These are phyloP conservation scores for Penicillium verrucosum DNA, from an alignment of 2,329 filamentous ascomycete genomes.

Conservation along the genomic window DNA sequence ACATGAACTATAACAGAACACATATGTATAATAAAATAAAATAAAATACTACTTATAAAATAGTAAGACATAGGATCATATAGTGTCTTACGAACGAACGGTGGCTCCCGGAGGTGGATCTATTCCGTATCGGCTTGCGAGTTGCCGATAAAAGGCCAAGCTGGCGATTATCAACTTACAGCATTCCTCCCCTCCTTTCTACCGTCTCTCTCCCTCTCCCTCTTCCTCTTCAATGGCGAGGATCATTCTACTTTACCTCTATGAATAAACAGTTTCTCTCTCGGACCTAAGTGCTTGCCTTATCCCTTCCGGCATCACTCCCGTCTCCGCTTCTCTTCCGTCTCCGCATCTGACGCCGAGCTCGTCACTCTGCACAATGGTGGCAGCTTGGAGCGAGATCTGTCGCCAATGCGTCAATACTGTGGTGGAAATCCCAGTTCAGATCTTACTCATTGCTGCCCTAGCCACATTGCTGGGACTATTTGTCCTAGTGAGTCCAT, in stretches of 20 bases:
- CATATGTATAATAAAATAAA: background rate
- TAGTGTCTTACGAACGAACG: background rate
- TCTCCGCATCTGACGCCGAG: constrained; percentile 4
- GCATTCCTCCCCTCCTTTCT: constrained; percentile 5
- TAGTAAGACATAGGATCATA: background rate
- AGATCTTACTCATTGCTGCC: constrained; percentile 29
- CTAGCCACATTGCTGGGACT: constrained; percentile 31
- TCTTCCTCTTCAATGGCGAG: constrained; percentile 1
- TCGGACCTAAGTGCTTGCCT: constrained; percentile 12
- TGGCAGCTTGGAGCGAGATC: constrained; percentile 25
- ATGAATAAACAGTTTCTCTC: constrained; percentile 2
- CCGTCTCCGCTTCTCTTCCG: constrained; percentile 8
- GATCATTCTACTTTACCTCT: background rate
- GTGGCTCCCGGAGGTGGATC: constrained; percentile 14
- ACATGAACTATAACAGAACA: background rate
- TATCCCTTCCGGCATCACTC: constrained; percentile 12
- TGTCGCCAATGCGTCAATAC: constrained; percentile 35
- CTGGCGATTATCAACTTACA: constrained; percentile 20
- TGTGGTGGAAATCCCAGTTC: constrained; percentile 28
- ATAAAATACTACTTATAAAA: background rate
- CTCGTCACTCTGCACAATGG: constrained; percentile 23
- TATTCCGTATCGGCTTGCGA: constrained; percentile 17
- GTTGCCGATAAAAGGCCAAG: constrained; percentile 27
- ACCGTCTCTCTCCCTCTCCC: background rate
- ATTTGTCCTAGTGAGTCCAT: constrained; percentile 34